Conservation (phyloP, 208 protist species). For the Trypanosomatidae sp. region DNA sequence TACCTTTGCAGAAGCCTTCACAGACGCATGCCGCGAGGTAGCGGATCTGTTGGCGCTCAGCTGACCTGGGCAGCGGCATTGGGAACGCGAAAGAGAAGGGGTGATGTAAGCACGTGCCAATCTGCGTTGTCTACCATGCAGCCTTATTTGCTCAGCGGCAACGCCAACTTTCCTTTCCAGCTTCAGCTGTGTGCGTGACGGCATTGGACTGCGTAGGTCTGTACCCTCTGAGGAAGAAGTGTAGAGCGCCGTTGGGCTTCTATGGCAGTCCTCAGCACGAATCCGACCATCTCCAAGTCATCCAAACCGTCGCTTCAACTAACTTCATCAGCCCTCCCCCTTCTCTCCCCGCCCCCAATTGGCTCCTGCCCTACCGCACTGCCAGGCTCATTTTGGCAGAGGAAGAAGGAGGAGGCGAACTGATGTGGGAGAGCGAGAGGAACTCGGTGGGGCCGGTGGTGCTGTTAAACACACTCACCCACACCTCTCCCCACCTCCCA, state of each 20-base stretch:
- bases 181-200: background rate
- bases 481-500: background rate
- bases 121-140: background rate
- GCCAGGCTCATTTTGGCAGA: background rate
- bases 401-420: background rate
- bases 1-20: conserved; percentile 17
- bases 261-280: background rate
- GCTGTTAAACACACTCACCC: background rate
- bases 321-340: background rate
- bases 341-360: background rate
- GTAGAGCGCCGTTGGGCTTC: background rate
- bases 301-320: background rate
- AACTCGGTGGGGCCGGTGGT: background rate
- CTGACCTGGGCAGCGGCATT: background rate
- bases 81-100: background rate
- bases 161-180: too few species aligned
- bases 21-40: conserved; percentile 20
- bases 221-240: background rate
- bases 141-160: too few species aligned
- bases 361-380: background rate
- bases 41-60: background rate
- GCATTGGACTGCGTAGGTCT: background rate
- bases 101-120: background rate
- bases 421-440: background rate
- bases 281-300: background rate